phyloP scores from a whole-genome alignment of 1,139 yeast genomes.

The Sugiyamaella japonica region DNA sequence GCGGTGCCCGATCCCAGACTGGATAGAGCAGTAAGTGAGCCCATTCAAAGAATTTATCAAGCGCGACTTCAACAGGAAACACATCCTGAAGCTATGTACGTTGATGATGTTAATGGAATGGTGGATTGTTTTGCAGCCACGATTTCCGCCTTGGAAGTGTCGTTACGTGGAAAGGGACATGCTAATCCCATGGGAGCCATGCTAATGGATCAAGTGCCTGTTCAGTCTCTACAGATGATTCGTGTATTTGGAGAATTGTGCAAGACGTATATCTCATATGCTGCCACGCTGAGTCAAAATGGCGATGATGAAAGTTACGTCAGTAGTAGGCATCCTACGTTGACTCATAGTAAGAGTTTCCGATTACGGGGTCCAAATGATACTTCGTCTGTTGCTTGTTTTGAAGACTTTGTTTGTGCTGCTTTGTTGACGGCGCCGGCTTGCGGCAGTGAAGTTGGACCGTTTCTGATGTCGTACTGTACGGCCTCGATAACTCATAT shows the following conservation, averaged over 20 bases:
- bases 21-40: conserved; percentile 14
- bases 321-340: not conserved
- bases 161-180: conserved; percentile 57
- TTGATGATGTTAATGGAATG: conserved; percentile 27
- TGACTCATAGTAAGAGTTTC: not conserved
- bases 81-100: not conserved
- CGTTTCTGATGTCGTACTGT: conserved; percentile 11
- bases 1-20: not conserved
- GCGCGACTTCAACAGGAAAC: not conserved
- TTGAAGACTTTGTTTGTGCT: conserved; percentile 16
- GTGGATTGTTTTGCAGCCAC: conserved; percentile 50
- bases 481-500: conserved; percentile 6
- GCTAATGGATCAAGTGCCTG: conserved; percentile 58
- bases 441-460: conserved; percentile 6
- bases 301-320: conserved; percentile 3
- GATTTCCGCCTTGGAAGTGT: conserved; percentile 64
- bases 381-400: conserved; percentile 10
- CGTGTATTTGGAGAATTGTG: conserved; percentile 48
- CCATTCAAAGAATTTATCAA: conserved; percentile 9
- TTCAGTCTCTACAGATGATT: conserved; percentile 58
- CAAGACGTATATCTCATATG: conserved; percentile 17
- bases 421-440: conserved; percentile 16
- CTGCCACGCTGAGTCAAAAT: not conserved
- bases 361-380: conserved; percentile 3
- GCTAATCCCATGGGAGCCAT: conserved; percentile 42